Conservation (phyloP, 352 stramenopile species). For the Phytophthora megakarya region DNA sequence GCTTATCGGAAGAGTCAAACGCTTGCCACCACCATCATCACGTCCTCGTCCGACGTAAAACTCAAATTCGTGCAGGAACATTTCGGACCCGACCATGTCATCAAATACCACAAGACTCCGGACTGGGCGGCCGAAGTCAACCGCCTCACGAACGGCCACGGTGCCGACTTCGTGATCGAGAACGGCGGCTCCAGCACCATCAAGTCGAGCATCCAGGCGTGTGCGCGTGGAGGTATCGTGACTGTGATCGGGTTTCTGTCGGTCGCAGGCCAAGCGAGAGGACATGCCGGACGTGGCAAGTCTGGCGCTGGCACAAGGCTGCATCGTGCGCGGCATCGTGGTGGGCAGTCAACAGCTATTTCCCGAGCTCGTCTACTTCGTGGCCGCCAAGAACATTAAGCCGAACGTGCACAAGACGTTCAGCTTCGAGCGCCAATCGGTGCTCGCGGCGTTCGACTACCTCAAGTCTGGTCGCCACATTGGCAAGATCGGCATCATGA, state of each 20-base stretch:
- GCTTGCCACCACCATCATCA: slow-evolving; percentile 33
- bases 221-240: slow-evolving; percentile 25
- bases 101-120: slow-evolving; percentile 39
- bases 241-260: slow-evolving; percentile 28
- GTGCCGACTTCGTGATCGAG: slow-evolving; percentile 36
- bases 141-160: slow-evolving; percentile 20
- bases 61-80: slow-evolving; percentile 32
- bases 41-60: slow-evolving; percentile 23
- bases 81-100: slow-evolving; percentile 24
- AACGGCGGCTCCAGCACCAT: slow-evolving; percentile 36
- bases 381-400: slow-evolving; percentile 21
- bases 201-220: slow-evolving; percentile 29
- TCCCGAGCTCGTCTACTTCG: slow-evolving; percentile 22
- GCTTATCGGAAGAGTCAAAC: no score
- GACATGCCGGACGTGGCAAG: slow-evolving; percentile 30
- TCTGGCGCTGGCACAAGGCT: slow-evolving; percentile 14
- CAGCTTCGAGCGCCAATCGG: slow-evolving; percentile 15
- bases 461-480: slow-evolving; percentile 25
- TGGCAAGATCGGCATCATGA: slow-evolving; percentile 34
- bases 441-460: slow-evolving; percentile 30
- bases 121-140: slow-evolving; percentile 28
- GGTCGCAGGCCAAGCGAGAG: slow-evolving; percentile 11
- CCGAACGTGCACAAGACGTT: slow-evolving; percentile 31
- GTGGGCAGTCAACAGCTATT: slow-evolving; percentile 26
- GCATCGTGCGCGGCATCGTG: slow-evolving; percentile 19